These are phyloP conservation scores for Venturiaceae sp. DNA, from an alignment of 2,329 filamentous ascomycete genomes.

Conservation along the genomic window DNA sequence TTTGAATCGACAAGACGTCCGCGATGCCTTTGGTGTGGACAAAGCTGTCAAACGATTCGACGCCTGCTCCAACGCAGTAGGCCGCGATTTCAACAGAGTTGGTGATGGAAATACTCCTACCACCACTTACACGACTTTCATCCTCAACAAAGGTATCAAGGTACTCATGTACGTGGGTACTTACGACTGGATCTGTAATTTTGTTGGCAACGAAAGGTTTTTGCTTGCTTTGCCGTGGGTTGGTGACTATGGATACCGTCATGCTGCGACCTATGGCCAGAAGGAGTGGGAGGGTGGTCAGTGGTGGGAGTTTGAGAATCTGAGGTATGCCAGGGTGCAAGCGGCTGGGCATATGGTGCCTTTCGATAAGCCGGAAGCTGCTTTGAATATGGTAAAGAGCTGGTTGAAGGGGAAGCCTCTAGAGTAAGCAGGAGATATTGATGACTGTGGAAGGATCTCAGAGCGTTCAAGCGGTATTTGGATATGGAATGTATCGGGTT, in stretches of 20 bases:
- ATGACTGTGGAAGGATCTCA: no score
- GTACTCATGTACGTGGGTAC: constrained; percentile 31
- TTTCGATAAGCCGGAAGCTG: constrained; percentile 6
- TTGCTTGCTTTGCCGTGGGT: constrained; percentile 31
- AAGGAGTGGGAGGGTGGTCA: constrained; percentile 18
- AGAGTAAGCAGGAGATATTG: no score
- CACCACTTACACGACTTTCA: constrained; percentile 23
- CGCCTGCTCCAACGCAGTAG: constrained; percentile 16
- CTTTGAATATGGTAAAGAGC: constrained; percentile 3
- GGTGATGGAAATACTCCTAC: constrained; percentile 19
- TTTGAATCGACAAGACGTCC: constrained; percentile 22
- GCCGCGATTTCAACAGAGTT: constrained; percentile 19
- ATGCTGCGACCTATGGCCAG: constrained; percentile 17
- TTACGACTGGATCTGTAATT: constrained; percentile 31
- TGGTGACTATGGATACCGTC: constrained; percentile 25
- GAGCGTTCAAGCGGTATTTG: no score
- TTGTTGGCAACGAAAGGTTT: constrained; percentile 28
- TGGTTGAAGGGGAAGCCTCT: constrained; percentile 7
- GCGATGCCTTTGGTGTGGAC: constrained; percentile 22
- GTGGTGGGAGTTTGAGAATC: constrained; percentile 11
- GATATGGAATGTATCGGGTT: no score
- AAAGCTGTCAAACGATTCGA: constrained; percentile 23
- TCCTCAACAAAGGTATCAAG: constrained; percentile 26
- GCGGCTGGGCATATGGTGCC: constrained; percentile 28
- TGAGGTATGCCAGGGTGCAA: constrained; percentile 27